Conservation (phyloP, 495 filamentous ascomycete species). For the Friedmanniomyces simplex region DNA sequence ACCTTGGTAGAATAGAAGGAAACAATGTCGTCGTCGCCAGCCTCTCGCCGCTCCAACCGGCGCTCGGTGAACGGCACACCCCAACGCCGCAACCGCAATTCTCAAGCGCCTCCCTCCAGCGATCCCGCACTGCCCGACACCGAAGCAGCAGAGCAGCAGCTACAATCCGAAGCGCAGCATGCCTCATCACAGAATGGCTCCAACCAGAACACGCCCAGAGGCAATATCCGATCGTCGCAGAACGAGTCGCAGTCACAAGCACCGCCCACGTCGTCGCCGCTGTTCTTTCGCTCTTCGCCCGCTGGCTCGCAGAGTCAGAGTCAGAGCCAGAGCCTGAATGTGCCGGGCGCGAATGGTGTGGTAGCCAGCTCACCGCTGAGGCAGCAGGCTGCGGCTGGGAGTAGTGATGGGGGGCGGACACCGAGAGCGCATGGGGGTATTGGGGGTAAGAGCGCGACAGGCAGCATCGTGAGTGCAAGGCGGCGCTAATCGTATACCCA, state of each 20-base stretch:
- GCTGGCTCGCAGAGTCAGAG: conserved; percentile 24
- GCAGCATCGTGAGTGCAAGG: background rate
- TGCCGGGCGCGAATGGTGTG: conserved; percentile 37
- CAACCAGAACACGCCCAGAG: conserved; percentile 15
- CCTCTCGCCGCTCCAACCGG: conserved; percentile 32
- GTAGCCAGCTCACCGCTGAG: conserved; percentile 57
- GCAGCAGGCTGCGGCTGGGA: conserved; percentile 40
- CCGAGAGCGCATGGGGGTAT: conserved; percentile 57
- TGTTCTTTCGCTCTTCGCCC: conserved; percentile 75
- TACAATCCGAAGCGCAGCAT: conserved; percentile 31
- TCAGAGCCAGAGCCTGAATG: conserved; percentile 37
- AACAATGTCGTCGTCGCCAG: conserved; percentile 20
- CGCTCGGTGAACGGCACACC: conserved; percentile 49
- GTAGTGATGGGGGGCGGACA: conserved; percentile 57
- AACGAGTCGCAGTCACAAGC: conserved; percentile 16
- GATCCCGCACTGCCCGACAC: conserved; percentile 37
- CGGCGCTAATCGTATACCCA: conserved; percentile 25
- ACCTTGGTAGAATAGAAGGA: too few relatives aligned
- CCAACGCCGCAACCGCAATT: conserved; percentile 40
- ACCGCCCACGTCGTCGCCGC: conserved; percentile 59
- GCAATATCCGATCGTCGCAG: conserved; percentile 10
- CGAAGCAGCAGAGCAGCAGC: conserved; percentile 37
- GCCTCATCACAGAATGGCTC: conserved; percentile 32
- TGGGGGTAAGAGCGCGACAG: conserved; percentile 46
- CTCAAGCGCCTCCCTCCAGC: conserved; percentile 38